phyloP scores from a whole-genome alignment of 140 eudicot species.

The Ambrosia hybrid region DNA sequence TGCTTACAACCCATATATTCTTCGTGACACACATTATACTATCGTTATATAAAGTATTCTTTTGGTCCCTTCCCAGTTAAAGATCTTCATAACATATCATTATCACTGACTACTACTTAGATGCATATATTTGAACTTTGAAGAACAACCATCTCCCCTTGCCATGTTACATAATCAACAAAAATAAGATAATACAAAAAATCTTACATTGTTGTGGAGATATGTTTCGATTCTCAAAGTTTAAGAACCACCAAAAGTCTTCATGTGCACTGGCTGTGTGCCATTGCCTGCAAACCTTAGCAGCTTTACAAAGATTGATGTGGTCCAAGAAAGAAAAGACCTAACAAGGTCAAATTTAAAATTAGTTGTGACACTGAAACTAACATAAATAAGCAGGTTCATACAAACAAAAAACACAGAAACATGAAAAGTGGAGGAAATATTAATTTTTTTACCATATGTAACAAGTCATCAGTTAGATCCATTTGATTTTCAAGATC shows the following conservation, averaged over 20 bases:
- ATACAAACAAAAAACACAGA: not conserved
- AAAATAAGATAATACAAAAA: not conserved
- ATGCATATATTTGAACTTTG: too few relatives aligned
- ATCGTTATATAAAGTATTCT: too few relatives aligned
- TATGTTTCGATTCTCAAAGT: slow-evolving; percentile 69
- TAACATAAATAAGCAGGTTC: not conserved
- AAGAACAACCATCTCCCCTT: not conserved
- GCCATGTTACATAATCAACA: not conserved
- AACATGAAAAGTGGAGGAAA: not conserved
- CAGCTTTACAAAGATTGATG: slow-evolving; percentile 79
- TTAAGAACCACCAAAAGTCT: slow-evolving; percentile 85
- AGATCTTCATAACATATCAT: too few relatives aligned
- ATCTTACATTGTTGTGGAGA: slow-evolving; percentile 77
- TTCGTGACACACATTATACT: too few relatives aligned
- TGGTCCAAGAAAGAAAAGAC: slow-evolving; percentile 86
- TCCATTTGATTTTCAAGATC: slow-evolving; percentile 79
- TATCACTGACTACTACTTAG: not conserved
- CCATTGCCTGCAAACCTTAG: slow-evolving; percentile 96
- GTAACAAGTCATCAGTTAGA: slow-evolving; percentile 93
- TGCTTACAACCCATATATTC: too few relatives aligned
- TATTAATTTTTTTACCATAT: slow-evolving; percentile 56
- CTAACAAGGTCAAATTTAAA: slow-evolving; percentile 33
- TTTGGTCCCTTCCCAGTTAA: too few relatives aligned
- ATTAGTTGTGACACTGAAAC: not conserved
- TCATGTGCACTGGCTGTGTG: slow-evolving; percentile 88